These are phyloP conservation scores for Cymbopogon citratus DNA, from an alignment of 176 grass and related monocot genomes.

Conservation along the genomic window DNA sequence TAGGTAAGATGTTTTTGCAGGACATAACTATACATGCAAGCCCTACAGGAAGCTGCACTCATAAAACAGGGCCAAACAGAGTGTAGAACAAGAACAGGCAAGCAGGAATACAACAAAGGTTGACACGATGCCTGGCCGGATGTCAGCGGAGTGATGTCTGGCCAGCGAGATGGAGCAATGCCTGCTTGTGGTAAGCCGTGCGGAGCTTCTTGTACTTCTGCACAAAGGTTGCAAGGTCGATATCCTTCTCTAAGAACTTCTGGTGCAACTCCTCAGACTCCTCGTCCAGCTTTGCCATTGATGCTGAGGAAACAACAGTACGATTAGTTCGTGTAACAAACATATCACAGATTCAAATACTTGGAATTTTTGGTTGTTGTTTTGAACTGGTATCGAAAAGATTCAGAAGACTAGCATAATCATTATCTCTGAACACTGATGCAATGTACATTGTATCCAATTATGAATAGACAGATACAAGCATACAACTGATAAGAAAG, in stretches of 20 bases:
- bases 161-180: conserved; percentile 80
- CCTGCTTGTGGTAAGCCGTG: conserved; percentile 60
- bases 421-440: too few relatives aligned
- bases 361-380: background rate
- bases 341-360: background rate
- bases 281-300: conserved; percentile 58
- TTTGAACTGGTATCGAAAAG: background rate
- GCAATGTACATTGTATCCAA: background rate
- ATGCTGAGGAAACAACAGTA: conserved; percentile 28
- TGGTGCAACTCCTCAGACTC: conserved; percentile 66
- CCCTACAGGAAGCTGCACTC: background rate
- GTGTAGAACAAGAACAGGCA: background rate
- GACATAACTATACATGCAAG: conserved; percentile 21
- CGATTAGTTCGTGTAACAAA: background rate
- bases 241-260: conserved; percentile 71
- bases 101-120: conserved; percentile 2
- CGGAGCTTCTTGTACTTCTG: conserved; percentile 92
- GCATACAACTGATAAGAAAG: background rate
- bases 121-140: background rate
- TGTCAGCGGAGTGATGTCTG: conserved; percentile 55
- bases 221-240: conserved; percentile 67
- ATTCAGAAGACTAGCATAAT: background rate
- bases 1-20: background rate
- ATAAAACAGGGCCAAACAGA: background rate
- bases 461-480: background rate